phyloP scores from a whole-genome alignment of 371 early-diverging fungal genomes.

The Synchytrium microbalum region DNA sequence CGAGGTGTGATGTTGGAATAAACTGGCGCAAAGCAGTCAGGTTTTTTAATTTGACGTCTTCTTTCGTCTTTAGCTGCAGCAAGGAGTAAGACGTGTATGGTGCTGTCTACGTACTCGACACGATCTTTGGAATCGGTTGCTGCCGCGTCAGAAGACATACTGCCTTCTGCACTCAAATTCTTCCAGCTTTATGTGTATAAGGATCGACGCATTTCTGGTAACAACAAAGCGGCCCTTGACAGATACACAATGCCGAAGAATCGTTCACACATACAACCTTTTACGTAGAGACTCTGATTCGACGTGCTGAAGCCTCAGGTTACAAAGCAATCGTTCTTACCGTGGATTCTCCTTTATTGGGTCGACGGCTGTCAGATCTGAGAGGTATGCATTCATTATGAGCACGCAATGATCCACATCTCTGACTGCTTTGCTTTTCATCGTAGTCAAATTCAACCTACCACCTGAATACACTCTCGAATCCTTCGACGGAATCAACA shows the following conservation, averaged over 20 bases:
- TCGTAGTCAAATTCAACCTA: too few relatives aligned
- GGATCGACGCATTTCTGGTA: too few relatives aligned
- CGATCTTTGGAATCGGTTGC: too few relatives aligned
- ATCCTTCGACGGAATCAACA: too few relatives aligned
- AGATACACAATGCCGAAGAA: too few relatives aligned
- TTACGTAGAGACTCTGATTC: slow-evolving; percentile 11
- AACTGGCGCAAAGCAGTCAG: slow-evolving; percentile 6
- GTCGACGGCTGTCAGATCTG: slow-evolving; percentile 15
- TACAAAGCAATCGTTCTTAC: slow-evolving; percentile 24
- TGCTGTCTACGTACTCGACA: background rate
- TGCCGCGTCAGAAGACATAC: too few relatives aligned
- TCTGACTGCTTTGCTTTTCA: too few relatives aligned
- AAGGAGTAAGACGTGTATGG: slow-evolving; percentile 7
- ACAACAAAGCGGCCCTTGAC: too few relatives aligned
- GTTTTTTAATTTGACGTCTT: slow-evolving; percentile 16
- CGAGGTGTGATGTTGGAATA: background rate
- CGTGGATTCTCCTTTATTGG: too few relatives aligned
- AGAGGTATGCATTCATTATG: slow-evolving; percentile 10
- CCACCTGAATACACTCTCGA: too few relatives aligned
- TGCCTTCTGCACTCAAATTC: too few relatives aligned
- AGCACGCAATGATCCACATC: slow-evolving; percentile 14
- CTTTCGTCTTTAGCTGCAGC: slow-evolving; percentile 18
- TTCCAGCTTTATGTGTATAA: slow-evolving; percentile 23
- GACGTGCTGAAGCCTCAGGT: slow-evolving; percentile 20
- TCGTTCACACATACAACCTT: too few relatives aligned